These are phyloP conservation scores for Plasmodium ovale DNA, from an alignment of 169 alveolate genomes.

Conservation along the genomic window DNA sequence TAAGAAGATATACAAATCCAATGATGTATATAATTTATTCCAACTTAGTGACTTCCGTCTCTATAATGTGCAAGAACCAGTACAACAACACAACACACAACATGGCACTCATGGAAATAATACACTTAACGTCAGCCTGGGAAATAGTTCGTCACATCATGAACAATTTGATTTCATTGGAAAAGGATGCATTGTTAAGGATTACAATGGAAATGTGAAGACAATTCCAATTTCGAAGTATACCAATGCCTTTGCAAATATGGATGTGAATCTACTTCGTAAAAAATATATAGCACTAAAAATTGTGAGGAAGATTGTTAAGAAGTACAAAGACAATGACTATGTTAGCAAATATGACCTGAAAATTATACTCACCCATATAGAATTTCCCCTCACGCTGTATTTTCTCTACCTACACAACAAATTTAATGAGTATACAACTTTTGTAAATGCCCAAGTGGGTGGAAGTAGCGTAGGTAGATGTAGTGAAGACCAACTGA, in stretches of 20 bases:
- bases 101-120: neutral
- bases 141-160: neutral
- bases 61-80: constrained; percentile 9
- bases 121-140: neutral
- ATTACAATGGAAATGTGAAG: constrained; percentile 34
- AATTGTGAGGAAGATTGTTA: constrained; percentile 39
- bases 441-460: neutral
- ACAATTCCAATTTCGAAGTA: neutral
- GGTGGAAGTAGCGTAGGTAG: neutral
- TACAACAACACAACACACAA: neutral
- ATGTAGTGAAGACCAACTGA: neutral
- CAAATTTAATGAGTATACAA: constrained; percentile 23
- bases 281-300: constrained; percentile 39
- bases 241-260: neutral
- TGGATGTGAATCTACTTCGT: neutral
- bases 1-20: constrained; percentile 27
- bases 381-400: constrained; percentile 39
- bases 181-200: constrained; percentile 43
- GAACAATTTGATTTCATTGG: constrained; percentile 13
- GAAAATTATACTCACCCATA: constrained; percentile 59
- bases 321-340: constrained; percentile 56
- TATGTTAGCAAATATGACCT: constrained; percentile 51
- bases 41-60: neutral
- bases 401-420: constrained; percentile 33
- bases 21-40: constrained; percentile 20